These are phyloP conservation scores for Bipolaris gigantea DNA, from an alignment of 2,329 filamentous ascomycete genomes.

Conservation along the genomic window DNA sequence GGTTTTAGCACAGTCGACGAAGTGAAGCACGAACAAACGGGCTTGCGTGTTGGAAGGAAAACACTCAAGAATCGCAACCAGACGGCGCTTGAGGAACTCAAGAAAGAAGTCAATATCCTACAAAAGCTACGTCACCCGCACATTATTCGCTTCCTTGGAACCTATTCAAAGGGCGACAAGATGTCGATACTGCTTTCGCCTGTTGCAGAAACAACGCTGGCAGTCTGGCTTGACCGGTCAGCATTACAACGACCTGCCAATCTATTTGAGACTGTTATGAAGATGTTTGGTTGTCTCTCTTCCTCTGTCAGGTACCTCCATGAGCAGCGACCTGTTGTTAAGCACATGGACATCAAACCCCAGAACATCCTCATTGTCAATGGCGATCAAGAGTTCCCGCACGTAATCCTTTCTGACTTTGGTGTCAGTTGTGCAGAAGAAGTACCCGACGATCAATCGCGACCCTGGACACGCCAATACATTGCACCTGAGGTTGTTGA, in stretches of 20 bases:
- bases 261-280: slow-evolving; percentile 29
- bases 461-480: slow-evolving; percentile 40
- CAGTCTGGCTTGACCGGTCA: slow-evolving; percentile 37
- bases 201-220: slow-evolving; percentile 43
- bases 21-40: slow-evolving; percentile 41
- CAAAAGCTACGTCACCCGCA: slow-evolving; percentile 46
- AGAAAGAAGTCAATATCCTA: slow-evolving; percentile 41
- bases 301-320: slow-evolving; percentile 43
- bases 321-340: slow-evolving; percentile 41
- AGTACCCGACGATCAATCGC: slow-evolving; percentile 16
- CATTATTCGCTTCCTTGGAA: slow-evolving; percentile 43
- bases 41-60: slow-evolving; percentile 39
- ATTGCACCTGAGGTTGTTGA: slow-evolving; percentile 41
- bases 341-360: slow-evolving; percentile 45
- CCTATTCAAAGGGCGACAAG: slow-evolving; percentile 43
- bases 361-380: slow-evolving; percentile 44
- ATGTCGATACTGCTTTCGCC: slow-evolving; percentile 43
- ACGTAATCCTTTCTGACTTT: slow-evolving; percentile 44
- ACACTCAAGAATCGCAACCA: slow-evolving; percentile 43
- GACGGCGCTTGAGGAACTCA: slow-evolving; percentile 37
- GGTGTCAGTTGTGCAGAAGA: slow-evolving; percentile 40
- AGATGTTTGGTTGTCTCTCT: slow-evolving; percentile 43
- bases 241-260: slow-evolving; percentile 24
- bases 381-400: slow-evolving; percentile 34
- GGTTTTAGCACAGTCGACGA: slow-evolving; percentile 46